These are phyloP conservation scores for Talaromyces adpressus DNA, from an alignment of 495 filamentous ascomycete species.

Conservation along the genomic window DNA sequence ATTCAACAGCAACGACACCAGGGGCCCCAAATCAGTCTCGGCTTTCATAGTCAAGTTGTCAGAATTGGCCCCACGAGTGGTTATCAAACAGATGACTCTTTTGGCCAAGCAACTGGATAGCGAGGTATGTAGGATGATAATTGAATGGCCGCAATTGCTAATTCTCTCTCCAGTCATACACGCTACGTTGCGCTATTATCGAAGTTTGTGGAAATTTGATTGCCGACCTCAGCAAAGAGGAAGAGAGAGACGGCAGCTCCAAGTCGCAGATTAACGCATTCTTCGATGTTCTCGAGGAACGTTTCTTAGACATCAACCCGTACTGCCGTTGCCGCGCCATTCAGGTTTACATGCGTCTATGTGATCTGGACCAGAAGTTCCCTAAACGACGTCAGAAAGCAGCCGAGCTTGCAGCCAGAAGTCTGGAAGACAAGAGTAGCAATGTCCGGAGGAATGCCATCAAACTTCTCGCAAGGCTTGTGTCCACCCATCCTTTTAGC, in stretches of 20 bases:
- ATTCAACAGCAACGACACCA: conserved; percentile 92
- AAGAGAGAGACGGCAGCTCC: conserved; percentile 82
- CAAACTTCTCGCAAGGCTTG: conserved; percentile 77
- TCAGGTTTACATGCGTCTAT: conserved; percentile 87
- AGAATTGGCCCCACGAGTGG: conserved; percentile 83
- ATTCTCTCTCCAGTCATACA: conserved; percentile 62
- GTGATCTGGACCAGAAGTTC: conserved; percentile 89
- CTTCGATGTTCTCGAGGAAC: conserved; percentile 92
- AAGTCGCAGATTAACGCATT: conserved; percentile 93
- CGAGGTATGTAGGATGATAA: conserved; percentile 51
- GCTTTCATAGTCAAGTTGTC: conserved; percentile 91
- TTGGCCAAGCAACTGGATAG: conserved; percentile 90
- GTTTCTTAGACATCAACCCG: conserved; percentile 93
- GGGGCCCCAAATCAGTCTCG: conserved; percentile 97
- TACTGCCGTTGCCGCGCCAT: conserved; percentile 90
- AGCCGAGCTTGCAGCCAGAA: conserved; percentile 77
- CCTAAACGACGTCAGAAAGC: conserved; percentile 82
- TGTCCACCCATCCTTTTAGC: conserved; percentile 89
- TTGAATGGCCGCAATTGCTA: conserved; percentile 13
- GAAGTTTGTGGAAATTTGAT: conserved; percentile 99
- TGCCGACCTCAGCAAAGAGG: conserved; percentile 79
- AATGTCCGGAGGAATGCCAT: conserved; percentile 94
- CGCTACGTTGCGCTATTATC: conserved; percentile 84
- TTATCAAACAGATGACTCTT: conserved; percentile 95
- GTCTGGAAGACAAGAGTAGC: conserved; percentile 95